Base-by-base conservation (phyloP, 352 stramenopile genomes). In the Globisporangium nagaii region DNA sequence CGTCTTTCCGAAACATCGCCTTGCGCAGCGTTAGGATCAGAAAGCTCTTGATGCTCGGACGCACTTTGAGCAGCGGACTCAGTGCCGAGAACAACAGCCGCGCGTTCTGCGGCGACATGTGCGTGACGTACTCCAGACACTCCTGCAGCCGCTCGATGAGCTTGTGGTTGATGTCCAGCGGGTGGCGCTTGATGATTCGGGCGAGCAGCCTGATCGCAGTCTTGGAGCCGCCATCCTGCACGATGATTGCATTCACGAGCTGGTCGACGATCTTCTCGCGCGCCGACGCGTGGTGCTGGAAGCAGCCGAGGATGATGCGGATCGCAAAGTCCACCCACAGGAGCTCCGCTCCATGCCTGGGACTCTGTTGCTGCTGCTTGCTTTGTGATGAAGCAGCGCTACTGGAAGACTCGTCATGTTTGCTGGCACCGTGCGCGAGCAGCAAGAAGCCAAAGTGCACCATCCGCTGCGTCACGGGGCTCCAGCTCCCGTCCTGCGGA, bases 1-100 rank as follows among this genome's bases (percentile, higher is more conserved):
- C 65, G 40, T 84, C 75, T 53, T 81, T 80, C 1, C 72, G 69
- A 55, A 84, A 83, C 73, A 86, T 81, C 2, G 72, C 70, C 48
- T 86, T 86, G 19, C 75, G 71, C 24, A 86, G 60, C 41, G 72
- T 79, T 37, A 84, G 44, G 34, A 86, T 64, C 1, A 84, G 54
- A 37, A 74, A 79, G 20, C 58, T 71, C 49, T 83, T 79, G 30
- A 86, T 56, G 20, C 54, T 57, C 20, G 65, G 58, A 4, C 76
- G 68, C 2, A 62, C 58, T 34, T 69, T 67, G 0, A 84, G 46
- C 53, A 84, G 27, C 34, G 71, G 64, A 2, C 62, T 66, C 22
- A 86, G 37, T 4, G 71, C 71, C 1, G 57, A 45, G 2, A 86
- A 61, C 8, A 84, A 45, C 4, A 58, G 13, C 9, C 50, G 48